Evolutionary conservation across 371 early-diverging fungal species (phyloP), one percentile per base, ranked within the genome.

Genomic region (Phascolomyces articulosus): DNA sequence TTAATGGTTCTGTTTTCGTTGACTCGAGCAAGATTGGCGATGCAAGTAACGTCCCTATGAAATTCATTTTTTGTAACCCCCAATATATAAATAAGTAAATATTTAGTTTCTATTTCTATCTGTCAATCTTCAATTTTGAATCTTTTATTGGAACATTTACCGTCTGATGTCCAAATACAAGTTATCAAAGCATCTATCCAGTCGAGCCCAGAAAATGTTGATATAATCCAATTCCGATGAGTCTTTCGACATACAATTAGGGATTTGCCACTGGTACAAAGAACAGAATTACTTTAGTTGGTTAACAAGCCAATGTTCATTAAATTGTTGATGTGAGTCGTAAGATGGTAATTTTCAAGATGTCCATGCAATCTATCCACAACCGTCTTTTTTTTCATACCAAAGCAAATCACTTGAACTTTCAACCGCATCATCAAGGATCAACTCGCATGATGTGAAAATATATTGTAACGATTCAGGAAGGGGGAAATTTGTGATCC

Each of bases 1-100:
- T 28, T 9, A n/a, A 56, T 21, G 13, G 6, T 28, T 56, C 57
- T 56, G 53, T 9, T 26, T 53, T 53, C 34, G 57, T 56, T 56
- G n/a, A 56, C 38, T 31, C 57, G 29, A 13, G 57, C 21, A 28
- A 56, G 29, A 9, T 20, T 56, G 2, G 57, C 57, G 16, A 56
- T n/a, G n/a, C 57, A 34, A 20, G 31, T 3, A 56, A 24, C 24
- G n/a, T 56, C 57, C 3, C 57, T 56, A 24, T 21, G n/a, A 34
- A 28, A 56, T 24, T 3, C 57, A 53, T 28, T 26, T 13, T 53
- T 28, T 26, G 28, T 28, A 53, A 53, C 6, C 27, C 3, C 6
- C 23, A 4, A 53, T 53, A 16, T 23, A n/a, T n/a, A n/a, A 53
- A 53, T 53, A 28, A 26, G 53, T 7, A 7, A 23, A 23, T 26